A percentile compares a stretch with the other conserved stretches of the same genome.
Conservation (phyloP, 2,329 filamentous ascomycete species). For the Xylariaceae sp. region DNA sequence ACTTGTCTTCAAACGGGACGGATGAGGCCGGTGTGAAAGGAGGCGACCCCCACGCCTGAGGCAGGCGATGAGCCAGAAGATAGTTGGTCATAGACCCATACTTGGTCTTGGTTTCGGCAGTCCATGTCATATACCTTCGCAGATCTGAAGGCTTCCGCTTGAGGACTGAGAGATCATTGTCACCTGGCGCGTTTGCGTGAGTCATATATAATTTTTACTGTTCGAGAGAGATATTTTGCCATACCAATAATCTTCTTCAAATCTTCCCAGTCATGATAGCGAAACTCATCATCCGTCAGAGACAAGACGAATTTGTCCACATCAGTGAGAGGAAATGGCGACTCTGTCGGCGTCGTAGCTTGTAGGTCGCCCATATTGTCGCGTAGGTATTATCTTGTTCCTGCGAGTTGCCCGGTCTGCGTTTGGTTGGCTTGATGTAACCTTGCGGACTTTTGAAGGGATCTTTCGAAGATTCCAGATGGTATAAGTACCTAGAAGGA, state of each 20-base stretch:
- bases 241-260: slow-evolving; percentile 62
- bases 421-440: background rate
- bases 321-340: slow-evolving; percentile 56
- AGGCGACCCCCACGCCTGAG: slow-evolving; percentile 57
- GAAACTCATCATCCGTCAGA: slow-evolving; percentile 65
- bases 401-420: background rate
- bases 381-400: background rate
- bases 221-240: slow-evolving; percentile 19
- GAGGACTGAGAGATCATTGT: slow-evolving; percentile 64
- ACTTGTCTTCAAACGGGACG: slow-evolving; percentile 48
- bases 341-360: slow-evolving; percentile 28
- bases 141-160: slow-evolving; percentile 78
- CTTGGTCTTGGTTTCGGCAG: slow-evolving; percentile 59
- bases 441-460: background rate
- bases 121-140: slow-evolving; percentile 73
- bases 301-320: slow-evolving; percentile 54
- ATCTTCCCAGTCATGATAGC: slow-evolving; percentile 66
- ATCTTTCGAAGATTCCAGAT: background rate
- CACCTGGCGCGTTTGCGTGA: slow-evolving; percentile 28
- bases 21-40: slow-evolving; percentile 50
- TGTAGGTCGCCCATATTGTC: slow-evolving; percentile 38
- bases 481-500: background rate
- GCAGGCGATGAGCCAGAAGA: slow-evolving; percentile 66
- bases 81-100: slow-evolving; percentile 80
- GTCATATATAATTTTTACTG: slow-evolving; percentile 30